These are phyloP conservation scores for Schrenkiella parvula DNA, from an alignment of 345 rosid species.

Conservation along the genomic window DNA sequence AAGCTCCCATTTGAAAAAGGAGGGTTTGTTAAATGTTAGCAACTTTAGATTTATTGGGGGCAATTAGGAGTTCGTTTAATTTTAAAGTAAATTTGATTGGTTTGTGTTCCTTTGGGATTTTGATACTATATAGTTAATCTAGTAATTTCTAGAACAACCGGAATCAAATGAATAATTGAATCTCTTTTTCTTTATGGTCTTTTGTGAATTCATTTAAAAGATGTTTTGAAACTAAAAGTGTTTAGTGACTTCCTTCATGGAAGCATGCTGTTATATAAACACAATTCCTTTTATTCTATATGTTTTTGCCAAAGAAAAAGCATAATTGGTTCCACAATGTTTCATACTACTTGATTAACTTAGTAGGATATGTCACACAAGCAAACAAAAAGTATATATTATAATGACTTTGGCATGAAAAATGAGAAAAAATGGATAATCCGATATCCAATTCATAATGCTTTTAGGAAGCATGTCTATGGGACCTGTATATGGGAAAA, in stretches of 20 bases:
- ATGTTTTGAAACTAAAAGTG: neutral
- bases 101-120: neutral
- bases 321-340: constrained; percentile 69
- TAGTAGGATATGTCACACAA: constrained; percentile 15
- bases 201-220: neutral
- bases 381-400: constrained; percentile 3
- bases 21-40: neutral
- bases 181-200: neutral
- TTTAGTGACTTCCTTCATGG: neutral
- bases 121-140: neutral
- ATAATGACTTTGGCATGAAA: constrained; percentile 2
- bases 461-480: constrained; percentile 60
- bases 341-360: constrained; percentile 18
- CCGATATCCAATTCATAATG: constrained; percentile 35
- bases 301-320: constrained; percentile 20
- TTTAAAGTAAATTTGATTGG: neutral
- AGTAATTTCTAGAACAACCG: neutral
- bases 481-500: constrained; percentile 47
- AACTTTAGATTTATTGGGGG: constrained; percentile 4
- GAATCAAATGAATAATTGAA: neutral
- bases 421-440: constrained; percentile 27
- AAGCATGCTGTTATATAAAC: neutral
- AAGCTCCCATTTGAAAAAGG: neutral
- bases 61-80: neutral
- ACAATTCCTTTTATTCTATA: neutral